phyloP scores from a whole-genome alignment of 805 yeast genomes.

The Yamadazyma endophytica region DNA sequence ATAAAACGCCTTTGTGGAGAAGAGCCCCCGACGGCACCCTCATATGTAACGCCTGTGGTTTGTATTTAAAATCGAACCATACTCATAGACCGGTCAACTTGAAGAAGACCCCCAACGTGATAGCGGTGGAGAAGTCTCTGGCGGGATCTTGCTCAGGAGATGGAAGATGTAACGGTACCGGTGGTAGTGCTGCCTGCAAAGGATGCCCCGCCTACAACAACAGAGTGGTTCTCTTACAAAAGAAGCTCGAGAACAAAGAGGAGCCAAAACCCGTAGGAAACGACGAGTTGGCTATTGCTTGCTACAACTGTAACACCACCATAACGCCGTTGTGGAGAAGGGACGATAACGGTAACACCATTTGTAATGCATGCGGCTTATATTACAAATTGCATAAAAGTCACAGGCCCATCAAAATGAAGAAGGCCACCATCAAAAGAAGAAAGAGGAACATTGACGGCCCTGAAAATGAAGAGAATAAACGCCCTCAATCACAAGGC shows the following conservation, averaged over 20 bases:
- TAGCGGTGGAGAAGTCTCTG: constrained; percentile 35
- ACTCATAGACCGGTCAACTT: constrained; percentile 63
- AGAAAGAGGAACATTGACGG: constrained; percentile 47
- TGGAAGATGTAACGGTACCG: constrained; percentile 84
- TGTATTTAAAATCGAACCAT: constrained; percentile 55
- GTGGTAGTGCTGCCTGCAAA: constrained; percentile 73
- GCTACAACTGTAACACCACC: constrained; percentile 80
- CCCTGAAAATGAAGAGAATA: constrained; percentile 5
- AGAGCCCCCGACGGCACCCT: constrained; percentile 53
- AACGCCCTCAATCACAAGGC: no score
- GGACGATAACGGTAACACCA: constrained; percentile 75
- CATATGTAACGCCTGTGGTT: constrained; percentile 59
- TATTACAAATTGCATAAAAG: constrained; percentile 72
- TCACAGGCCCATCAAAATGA: constrained; percentile 75
- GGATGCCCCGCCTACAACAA: constrained; percentile 85
- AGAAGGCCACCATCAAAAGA: constrained; percentile 68
- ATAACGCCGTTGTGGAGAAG: constrained; percentile 87
- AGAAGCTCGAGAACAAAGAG: constrained; percentile 5
- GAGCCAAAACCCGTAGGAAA: constrained; percentile 4
- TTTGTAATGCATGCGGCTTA: constrained; percentile 85
- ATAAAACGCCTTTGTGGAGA: constrained; percentile 57
- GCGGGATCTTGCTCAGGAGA: constrained; percentile 68
- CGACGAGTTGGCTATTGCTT: constrained; percentile 61
- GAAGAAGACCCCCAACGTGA: constrained; percentile 53
- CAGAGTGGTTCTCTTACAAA: constrained; percentile 38